These are phyloP conservation scores for Russula vinacea DNA, from an alignment of 768 basidiomycete genomes.

Conservation along the genomic window DNA sequence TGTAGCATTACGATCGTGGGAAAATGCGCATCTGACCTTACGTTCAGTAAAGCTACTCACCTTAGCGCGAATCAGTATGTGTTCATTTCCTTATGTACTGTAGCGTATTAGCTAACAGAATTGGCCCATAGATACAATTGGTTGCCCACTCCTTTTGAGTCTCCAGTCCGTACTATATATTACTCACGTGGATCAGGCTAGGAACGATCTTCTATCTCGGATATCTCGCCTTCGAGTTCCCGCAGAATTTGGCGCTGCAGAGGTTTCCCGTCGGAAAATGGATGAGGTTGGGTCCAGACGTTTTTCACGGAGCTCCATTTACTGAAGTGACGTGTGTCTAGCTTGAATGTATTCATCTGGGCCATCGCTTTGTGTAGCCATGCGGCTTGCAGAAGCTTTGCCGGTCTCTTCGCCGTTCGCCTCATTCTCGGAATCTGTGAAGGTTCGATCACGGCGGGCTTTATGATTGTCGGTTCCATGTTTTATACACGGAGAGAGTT, in stretches of 20 bases:
- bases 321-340: conserved; percentile 31
- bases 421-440: conserved; percentile 71
- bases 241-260: conserved; percentile 69
- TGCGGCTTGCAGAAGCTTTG: conserved; percentile 69
- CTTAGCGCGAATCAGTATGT: conserved; percentile 62
- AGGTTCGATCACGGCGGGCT: conserved; percentile 66
- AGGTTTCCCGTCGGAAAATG: conserved; percentile 74
- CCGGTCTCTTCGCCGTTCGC: conserved; percentile 58
- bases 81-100: not conserved
- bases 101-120: not conserved
- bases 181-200: conserved; percentile 46
- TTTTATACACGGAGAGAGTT: conserved; percentile 73
- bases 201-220: conserved; percentile 73
- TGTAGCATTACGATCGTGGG: conserved; percentile 38
- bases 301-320: not conserved
- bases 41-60: conserved; percentile 53
- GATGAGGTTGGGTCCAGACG: conserved; percentile 55
- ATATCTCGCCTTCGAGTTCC: conserved; percentile 69
- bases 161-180: no score
- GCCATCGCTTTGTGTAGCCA: conserved; percentile 56
- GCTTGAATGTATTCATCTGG: conserved; percentile 67
- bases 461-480: conserved; percentile 74
- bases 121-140: conserved; percentile 59
- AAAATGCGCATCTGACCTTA: conserved; percentile 7
- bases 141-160: conserved; percentile 35